Conservation (phyloP, 1,139 yeast species). For the Pichia sp. region DNA sequence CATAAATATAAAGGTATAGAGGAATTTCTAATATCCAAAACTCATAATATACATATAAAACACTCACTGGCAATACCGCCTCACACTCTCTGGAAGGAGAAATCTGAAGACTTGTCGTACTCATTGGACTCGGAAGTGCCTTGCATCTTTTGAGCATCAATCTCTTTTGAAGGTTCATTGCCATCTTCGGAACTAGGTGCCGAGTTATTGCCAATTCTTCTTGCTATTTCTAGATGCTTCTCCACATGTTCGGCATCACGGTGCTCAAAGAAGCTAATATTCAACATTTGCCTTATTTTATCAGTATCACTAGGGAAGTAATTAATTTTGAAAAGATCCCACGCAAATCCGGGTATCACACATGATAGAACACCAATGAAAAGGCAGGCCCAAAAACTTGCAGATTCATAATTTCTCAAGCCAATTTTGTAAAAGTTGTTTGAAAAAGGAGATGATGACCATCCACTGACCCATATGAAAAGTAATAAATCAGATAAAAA, state of each 20-base stretch:
- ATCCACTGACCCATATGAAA: constrained; percentile 60
- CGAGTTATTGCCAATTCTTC: constrained; percentile 6
- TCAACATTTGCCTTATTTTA: constrained; percentile 48
- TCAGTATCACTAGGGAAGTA: constrained; percentile 53
- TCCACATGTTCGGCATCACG: background rate
- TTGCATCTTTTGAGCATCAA: background rate
- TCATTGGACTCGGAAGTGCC: background rate
- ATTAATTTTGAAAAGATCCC: constrained; percentile 43
- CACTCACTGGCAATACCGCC: background rate
- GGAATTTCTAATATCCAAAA: background rate
- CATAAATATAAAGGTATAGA: background rate
- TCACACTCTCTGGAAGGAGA: background rate
- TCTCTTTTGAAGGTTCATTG: background rate
- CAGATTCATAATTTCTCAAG: constrained; percentile 48
- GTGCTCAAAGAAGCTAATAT: constrained; percentile 40
- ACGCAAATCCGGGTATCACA: constrained; percentile 49
- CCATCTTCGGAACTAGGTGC: background rate
- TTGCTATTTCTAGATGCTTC: constrained; percentile 8
- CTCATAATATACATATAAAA: background rate
- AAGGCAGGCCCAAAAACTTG: constrained; percentile 48
- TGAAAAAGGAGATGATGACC: constrained; percentile 42
- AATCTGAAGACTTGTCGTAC: background rate
- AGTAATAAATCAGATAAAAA: constrained; percentile 48
- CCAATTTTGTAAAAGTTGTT: constrained; percentile 55
- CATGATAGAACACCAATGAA: constrained; percentile 44